Conservation (phyloP, 345 rosid genomes). For the Eucalyptus urophylla region DNA sequence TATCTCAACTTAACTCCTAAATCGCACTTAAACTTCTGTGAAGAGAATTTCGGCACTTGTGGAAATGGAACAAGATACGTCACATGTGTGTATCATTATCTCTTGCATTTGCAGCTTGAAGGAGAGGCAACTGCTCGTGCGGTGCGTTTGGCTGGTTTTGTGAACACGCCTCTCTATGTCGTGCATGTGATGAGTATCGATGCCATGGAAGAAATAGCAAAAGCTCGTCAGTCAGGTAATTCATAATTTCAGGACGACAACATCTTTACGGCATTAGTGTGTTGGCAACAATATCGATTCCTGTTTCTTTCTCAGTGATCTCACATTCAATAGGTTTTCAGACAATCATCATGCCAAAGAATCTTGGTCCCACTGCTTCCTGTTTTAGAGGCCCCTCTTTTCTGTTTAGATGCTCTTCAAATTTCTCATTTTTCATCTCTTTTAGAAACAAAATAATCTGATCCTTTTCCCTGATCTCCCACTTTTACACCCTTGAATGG, state of each 20-base stretch:
- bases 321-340: not conserved
- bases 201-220: constrained; percentile 95
- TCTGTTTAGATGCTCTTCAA: not conserved
- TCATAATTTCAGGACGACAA: not conserved
- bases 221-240: constrained; percentile 80
- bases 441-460: not conserved
- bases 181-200: constrained; percentile 99
- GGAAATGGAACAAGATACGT: not conserved
- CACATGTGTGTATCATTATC: not conserved
- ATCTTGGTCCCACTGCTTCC: not conserved
- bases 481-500: not conserved
- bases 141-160: constrained; percentile 77
- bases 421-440: not conserved
- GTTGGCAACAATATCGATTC: not conserved
- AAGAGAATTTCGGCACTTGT: not conserved
- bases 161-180: constrained; percentile 84
- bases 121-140: constrained; percentile 97
- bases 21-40: not conserved
- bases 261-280: not conserved
- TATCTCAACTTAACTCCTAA: not conserved
- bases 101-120: constrained; percentile 49
- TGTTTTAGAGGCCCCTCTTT: not conserved
- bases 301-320: not conserved
- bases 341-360: not conserved
- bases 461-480: not conserved